Evolutionary conservation across 2,329 filamentous ascomycete species (phyloP), one percentile per base, ranked within the genome.

Genomic region (Rugonectria rugulosa): DNA sequence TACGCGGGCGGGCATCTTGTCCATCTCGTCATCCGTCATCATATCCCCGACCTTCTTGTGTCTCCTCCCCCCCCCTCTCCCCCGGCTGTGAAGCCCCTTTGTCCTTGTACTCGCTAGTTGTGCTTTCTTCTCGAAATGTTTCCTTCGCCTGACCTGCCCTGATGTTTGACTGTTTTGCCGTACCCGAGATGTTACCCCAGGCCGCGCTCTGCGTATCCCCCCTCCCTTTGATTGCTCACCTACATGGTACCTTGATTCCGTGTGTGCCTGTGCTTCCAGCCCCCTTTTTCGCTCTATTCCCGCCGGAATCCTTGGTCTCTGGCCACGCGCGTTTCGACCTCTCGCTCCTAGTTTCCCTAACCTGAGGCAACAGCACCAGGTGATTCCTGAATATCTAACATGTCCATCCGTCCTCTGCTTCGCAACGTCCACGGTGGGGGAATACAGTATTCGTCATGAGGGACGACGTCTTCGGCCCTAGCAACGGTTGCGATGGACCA

Each of bases 131-230:
- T 42, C 29, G 23, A 40, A 42, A 23, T 15, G 37, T 29, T 29
- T 34, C 20, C 21, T 43, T 47, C 50, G 40, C 34, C 19, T 38
- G 34, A 38, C 26, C 34, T 38, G 34, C 31, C 26, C 34, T 24
- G 29, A 14, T 36, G 46, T 47, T 51, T 50, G 52, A 45, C 23
- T 23, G 38, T 24, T n/a, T 46, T 46, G 36, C 36, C 23, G 36
- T 51, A 41, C 36, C 34, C 34, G 20, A 43, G 27, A 46, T 42
- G 57, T 60, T 63, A 60, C 60, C 56, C 46, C 57, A 40, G 56
- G 53, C 41, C 41, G 48, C 53, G n/a, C n/a, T n/a, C 26, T 56
- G 45, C n/a, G 34, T 58, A 45, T 55, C 51, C 54, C 46, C 55
- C 51, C n/a, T n/a, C n/a, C n/a, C n/a, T n/a, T 42, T 19, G 21